Percentiles rank a stretch among this genome's conserved stretches.
phyloP scores from a whole-genome alignment of 495 filamentous ascomycete species.

The Mycothermus thermophilus region DNA sequence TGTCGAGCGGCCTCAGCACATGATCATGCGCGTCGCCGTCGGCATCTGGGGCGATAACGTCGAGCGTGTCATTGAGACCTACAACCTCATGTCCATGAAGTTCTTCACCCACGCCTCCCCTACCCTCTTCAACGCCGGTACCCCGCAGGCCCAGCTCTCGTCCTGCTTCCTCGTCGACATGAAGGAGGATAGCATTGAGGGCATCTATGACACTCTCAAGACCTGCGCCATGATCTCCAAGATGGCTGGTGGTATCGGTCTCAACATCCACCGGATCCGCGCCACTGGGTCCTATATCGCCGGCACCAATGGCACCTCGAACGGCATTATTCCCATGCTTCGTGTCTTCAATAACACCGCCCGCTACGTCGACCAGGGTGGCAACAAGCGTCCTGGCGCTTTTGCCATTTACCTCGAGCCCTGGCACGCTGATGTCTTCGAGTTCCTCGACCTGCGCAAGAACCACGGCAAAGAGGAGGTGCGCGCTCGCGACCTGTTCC shows the following conservation, averaged over 20 bases:
- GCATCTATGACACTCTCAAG: slow-evolving; percentile 98
- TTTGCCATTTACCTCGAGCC: slow-evolving; percentile 99
- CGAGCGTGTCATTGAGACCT: slow-evolving; percentile 88
- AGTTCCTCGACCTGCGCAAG: slow-evolving; percentile 94
- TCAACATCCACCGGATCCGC: slow-evolving; percentile 91
- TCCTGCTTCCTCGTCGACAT: slow-evolving; percentile 98
- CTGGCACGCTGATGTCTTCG: slow-evolving; percentile 96
- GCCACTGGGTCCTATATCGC: slow-evolving; percentile 94
- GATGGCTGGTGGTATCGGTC: slow-evolving; percentile 91
- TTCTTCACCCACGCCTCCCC: slow-evolving; percentile 97
- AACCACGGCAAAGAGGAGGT: slow-evolving; percentile 98
- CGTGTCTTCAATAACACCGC: slow-evolving; percentile 98
- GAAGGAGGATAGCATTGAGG: slow-evolving; percentile 98
- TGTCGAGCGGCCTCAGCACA: slow-evolving; percentile 91
- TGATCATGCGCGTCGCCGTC: slow-evolving; percentile 98
- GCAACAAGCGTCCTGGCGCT: slow-evolving; percentile 96
- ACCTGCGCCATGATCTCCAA: slow-evolving; percentile 99
- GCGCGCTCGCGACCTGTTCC: slow-evolving; percentile 93
- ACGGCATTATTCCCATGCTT: slow-evolving; percentile 95
- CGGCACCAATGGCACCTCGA: slow-evolving; percentile 94
- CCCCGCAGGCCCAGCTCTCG: slow-evolving; percentile 80
- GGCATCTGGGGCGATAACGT: slow-evolving; percentile 92
- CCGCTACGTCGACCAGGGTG: slow-evolving; percentile 95
- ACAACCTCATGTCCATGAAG: slow-evolving; percentile 95
- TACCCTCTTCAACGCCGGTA: slow-evolving; percentile 95